Evolutionary conservation across 2,329 filamentous ascomycete species (phyloP), one percentile per base, ranked within the genome.

Genomic region (Fusarium anthophilum): DNA sequence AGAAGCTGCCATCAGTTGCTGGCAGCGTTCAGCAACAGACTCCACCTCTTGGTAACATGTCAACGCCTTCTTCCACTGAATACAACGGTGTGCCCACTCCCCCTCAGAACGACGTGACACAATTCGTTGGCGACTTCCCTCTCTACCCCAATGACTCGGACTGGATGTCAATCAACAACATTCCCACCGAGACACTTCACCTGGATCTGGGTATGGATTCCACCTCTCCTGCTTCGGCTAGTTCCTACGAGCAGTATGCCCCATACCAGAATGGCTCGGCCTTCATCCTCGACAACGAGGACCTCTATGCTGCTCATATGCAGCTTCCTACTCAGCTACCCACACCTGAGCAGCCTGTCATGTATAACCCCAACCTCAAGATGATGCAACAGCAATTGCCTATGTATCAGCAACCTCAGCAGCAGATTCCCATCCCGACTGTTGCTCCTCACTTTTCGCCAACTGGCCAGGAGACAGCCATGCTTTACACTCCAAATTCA

Each of bases 401-500:
- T 24, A 84, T 80, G 24, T 81, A 78, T 63, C 76, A 76, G 61
- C 76, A 76, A 59, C 50, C 69, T 5, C 48, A 71, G 26, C 75
- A 78, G 50, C 77, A 83, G 26, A 81, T 69, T 37, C 62, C 71
- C 22, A 59, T 72, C 17, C 74, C 75, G 13, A 56, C 76, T 48
- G 69, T 66, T 73, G 72, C 83, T 38, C 83, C 86, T 32, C 91
- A 93, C 69, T 88, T 94, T 70, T 94, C 92, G 8, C 92, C 92
- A 14, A 86, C 87, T 61, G 92, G 91, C 10, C 92, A 94, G 76
- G 87, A 88, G 41, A 91, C 92, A 68, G 84, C 90, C 4, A 93
- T 93, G 84, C 87, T 94, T 38, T 92, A 87, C 82, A 92, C 92
- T 15, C 91, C 92, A 54, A 87, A 87, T 47, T 91, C 91, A 1